phyloP scores from a whole-genome alignment of 345 rosid species.

The Excoecaria agallocha region DNA sequence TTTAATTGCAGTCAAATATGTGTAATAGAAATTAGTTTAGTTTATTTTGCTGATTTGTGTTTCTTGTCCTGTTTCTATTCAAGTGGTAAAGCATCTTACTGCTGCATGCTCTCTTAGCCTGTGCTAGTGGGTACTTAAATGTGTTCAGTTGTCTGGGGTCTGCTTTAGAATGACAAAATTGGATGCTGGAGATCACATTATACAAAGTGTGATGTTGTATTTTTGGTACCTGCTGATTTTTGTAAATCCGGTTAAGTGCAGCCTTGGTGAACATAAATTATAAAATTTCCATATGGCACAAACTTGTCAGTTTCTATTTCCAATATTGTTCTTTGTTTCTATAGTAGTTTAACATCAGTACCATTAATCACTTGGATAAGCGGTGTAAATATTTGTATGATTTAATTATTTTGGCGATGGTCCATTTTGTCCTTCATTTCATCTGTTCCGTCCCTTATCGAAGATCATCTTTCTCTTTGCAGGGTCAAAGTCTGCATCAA shows the following conservation, averaged over 20 bases:
- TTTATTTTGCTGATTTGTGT: not conserved
- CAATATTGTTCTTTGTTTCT: not conserved
- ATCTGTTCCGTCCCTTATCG: not conserved
- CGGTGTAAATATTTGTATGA: not conserved
- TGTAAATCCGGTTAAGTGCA: too few relatives aligned
- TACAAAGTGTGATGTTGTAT: too few relatives aligned
- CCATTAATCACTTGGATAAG: not conserved
- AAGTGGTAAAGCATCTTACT: not conserved
- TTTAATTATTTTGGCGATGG: not conserved
- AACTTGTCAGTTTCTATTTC: not conserved
- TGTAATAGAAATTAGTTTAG: not conserved
- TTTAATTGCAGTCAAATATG: not conserved
- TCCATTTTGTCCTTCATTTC: not conserved
- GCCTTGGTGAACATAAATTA: not conserved
- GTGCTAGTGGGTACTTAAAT: not conserved
- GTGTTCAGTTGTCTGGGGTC: not conserved
- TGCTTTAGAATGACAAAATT: not conserved
- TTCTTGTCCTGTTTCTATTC: too few relatives aligned
- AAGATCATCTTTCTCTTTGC: not conserved
- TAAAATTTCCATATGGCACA: not conserved
- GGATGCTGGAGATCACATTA: not conserved
- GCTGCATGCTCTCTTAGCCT: not conserved
- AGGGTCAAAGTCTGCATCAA: constrained; percentile 16
- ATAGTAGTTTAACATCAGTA: too few relatives aligned
- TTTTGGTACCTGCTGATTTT: too few relatives aligned